Evolutionary conservation across 192 early-diverging fungal species (phyloP).

Genomic region (Entrophospora sp.): DNA sequence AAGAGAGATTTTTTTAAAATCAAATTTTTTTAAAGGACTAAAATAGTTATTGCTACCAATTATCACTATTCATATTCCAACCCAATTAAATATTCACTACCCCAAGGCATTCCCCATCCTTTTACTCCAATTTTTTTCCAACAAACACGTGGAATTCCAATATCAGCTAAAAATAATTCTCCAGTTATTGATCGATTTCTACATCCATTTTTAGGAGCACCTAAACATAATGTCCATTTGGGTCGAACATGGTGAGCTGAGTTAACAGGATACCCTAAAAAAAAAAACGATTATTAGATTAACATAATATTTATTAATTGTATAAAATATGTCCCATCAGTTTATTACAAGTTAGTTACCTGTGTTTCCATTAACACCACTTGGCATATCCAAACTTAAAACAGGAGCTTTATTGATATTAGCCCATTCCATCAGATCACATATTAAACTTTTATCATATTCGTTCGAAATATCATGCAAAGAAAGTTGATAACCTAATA

Average conservation of each 20-base stretch:
- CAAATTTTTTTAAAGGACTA: no score
- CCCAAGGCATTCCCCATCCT: slow-evolving; percentile 49
- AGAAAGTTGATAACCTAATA: slow-evolving; percentile 52
- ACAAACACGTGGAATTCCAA: slow-evolving; percentile 56
- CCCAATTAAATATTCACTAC: slow-evolving; percentile 47
- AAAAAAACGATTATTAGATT: slow-evolving; percentile 2
- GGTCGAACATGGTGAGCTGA: slow-evolving; percentile 48
- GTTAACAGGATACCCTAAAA: slow-evolving; percentile 42
- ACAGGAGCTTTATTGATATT: slow-evolving; percentile 55
- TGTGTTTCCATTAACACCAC: slow-evolving; percentile 49
- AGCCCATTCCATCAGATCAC: slow-evolving; percentile 61
- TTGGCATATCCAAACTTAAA: slow-evolving; percentile 62
- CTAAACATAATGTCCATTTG: slow-evolving; percentile 72
- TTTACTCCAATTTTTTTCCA: slow-evolving; percentile 51
- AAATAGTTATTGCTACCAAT: no score
- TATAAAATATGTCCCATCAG: not conserved
- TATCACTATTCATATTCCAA: slow-evolving; percentile 38
- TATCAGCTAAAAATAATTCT: slow-evolving; percentile 69
- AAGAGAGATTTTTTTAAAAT: no score
- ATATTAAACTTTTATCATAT: slow-evolving; percentile 36
- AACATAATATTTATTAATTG: not conserved
- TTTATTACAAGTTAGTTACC: slow-evolving; percentile 24
- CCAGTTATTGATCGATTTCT: slow-evolving; percentile 47
- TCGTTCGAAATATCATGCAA: slow-evolving; percentile 42
- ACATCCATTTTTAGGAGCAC: slow-evolving; percentile 60